Percentiles rank a stretch among this genome's conserved stretches.
Conservation (phyloP, 192 early-diverging fungal species). For the Linnemannia elongata region DNA sequence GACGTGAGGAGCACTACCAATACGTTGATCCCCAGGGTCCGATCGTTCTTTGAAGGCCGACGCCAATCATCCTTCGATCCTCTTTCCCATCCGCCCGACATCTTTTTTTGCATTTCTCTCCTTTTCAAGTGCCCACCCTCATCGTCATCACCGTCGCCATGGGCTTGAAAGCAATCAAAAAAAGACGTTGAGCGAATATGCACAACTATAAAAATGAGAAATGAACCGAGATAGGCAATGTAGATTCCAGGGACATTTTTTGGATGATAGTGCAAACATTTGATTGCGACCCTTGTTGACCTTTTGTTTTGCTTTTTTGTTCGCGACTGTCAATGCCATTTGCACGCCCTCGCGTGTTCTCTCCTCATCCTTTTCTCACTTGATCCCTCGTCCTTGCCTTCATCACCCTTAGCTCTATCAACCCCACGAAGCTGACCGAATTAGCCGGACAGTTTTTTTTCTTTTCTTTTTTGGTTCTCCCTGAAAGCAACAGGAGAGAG, state of each 20-base stretch:
- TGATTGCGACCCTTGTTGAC: neutral
- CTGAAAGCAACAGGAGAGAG: neutral
- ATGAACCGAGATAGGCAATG: conserved; percentile 2
- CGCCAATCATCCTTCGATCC: neutral
- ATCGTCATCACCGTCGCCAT: neutral
- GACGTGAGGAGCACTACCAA: neutral
- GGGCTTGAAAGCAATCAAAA: neutral
- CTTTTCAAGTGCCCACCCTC: neutral
- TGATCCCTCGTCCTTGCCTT: neutral
- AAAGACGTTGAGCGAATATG: neutral
- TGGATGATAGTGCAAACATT: neutral
- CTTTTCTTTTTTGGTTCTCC: neutral
- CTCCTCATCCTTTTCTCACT: neutral
- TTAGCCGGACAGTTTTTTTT: neutral
- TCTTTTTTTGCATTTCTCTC: neutral
- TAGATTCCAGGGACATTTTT: neutral
- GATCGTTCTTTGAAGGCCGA: conserved; percentile 2
- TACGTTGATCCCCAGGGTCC: conserved; percentile 1
- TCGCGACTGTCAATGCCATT: neutral
- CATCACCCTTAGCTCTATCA: neutral
- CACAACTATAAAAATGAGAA: neutral
- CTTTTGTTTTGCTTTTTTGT: conserved; percentile 6
- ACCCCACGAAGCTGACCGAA: neutral
- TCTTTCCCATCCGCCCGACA: conserved; percentile 8
- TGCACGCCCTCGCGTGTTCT: neutral